Conservation (phyloP, 805 yeast species). For the Barnettozyma californica region DNA sequence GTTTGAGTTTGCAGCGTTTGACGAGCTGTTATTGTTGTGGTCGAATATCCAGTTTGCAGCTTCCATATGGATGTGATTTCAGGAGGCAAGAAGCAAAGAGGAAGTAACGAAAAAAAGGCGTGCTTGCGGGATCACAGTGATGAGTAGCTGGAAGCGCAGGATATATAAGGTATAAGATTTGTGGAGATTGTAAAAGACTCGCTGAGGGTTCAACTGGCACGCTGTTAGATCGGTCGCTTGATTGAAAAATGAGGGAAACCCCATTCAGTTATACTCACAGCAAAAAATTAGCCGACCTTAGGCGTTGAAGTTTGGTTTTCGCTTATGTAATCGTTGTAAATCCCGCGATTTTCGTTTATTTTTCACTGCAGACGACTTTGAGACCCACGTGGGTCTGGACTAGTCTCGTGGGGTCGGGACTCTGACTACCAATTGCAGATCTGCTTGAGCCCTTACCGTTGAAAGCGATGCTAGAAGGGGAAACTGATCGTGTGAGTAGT, state of each 20-base stretch:
- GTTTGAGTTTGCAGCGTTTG: neutral
- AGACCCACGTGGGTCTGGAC: neutral
- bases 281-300: neutral
- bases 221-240: neutral
- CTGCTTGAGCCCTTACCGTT: neutral
- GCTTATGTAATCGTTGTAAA: neutral
- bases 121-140: neutral
- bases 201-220: neutral
- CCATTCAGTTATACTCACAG: neutral
- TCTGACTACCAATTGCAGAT: neutral
- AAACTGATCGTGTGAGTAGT: neutral
- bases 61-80: slow-evolving; percentile 4
- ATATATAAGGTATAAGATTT: neutral
- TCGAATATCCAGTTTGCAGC: slow-evolving; percentile 13
- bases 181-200: neutral
- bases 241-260: neutral
- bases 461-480: neutral
- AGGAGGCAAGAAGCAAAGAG: neutral
- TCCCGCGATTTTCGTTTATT: neutral
- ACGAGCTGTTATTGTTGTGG: slow-evolving; percentile 6
- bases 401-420: neutral
- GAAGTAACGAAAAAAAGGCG: neutral
- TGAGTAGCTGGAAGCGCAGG: neutral
- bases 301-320: neutral
- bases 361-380: neutral